These are phyloP conservation scores for Mrakia gelida DNA, from an alignment of 768 basidiomycete species.

Conservation along the genomic window DNA sequence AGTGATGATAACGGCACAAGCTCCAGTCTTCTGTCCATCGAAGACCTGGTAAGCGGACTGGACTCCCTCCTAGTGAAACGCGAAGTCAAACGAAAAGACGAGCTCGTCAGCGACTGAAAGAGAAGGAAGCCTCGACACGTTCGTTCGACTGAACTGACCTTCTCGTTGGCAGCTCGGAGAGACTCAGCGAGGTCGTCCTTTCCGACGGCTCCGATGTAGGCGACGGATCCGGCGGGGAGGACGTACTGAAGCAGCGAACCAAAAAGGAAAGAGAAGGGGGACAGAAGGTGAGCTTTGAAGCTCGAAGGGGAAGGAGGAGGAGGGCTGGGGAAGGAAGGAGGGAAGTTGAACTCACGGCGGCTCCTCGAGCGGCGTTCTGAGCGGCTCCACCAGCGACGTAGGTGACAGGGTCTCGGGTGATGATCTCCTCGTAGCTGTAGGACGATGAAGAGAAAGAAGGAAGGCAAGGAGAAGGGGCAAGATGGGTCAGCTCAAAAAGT, in stretches of 20 bases:
- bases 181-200: conserved; percentile 87
- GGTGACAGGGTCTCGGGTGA: conserved; percentile 65
- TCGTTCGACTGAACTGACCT: conserved; percentile 37
- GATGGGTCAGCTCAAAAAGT: neutral
- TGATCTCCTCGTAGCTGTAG: conserved; percentile 82
- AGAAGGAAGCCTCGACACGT: neutral
- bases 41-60: conserved; percentile 83
- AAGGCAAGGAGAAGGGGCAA: neutral
- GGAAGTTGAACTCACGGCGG: conserved; percentile 62
- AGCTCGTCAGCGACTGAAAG: neutral
- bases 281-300: neutral
- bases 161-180: conserved; percentile 80
- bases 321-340: neutral
- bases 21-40: conserved; percentile 77
- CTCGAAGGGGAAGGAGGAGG: neutral
- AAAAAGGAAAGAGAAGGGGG: neutral
- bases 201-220: conserved; percentile 91
- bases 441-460: too few species aligned
- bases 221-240: conserved; percentile 79
- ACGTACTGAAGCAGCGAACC: conserved; percentile 62
- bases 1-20: conserved; percentile 92
- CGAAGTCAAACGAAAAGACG: neutral
- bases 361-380: conserved; percentile 93
- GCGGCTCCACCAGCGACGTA: conserved; percentile 97
- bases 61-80: conserved; percentile 61